phyloP scores from a whole-genome alignment of 768 basidiomycete genomes.

The Kwoniella botswanensis region DNA sequence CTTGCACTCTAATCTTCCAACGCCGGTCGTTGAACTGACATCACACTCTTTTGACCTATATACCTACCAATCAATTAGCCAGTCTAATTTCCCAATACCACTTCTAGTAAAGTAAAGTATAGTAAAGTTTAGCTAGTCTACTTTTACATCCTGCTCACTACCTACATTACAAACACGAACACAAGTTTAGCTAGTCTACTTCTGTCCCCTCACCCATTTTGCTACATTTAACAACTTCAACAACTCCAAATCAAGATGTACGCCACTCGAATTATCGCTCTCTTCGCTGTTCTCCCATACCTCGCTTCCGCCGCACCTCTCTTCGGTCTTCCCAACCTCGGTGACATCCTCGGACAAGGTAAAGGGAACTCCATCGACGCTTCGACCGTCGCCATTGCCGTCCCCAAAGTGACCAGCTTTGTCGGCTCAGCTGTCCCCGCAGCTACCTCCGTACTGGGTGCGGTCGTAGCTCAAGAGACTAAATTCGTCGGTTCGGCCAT shows the following conservation, averaged over 20 bases:
- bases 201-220: background rate
- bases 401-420: constrained; percentile 15
- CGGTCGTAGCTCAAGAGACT: constrained; percentile 12
- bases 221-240: background rate
- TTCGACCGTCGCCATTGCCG: constrained; percentile 7
- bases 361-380: constrained; percentile 13
- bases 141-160: background rate
- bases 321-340: constrained; percentile 21
- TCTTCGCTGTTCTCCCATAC: constrained; percentile 26
- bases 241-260: constrained; percentile 11
- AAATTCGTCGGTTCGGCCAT: constrained; percentile 13
- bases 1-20: constrained; percentile 11
- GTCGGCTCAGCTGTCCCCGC: constrained; percentile 13
- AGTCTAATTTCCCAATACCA: constrained; percentile 9
- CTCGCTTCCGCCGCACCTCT: constrained; percentile 19
- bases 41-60: constrained; percentile 25
- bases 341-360: constrained; percentile 16
- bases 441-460: constrained; percentile 14
- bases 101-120: background rate
- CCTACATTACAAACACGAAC: background rate
- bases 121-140: constrained; percentile 16
- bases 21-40: constrained; percentile 30
- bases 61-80: constrained; percentile 9
- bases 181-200: constrained; percentile 13
- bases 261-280: constrained; percentile 15